These are phyloP conservation scores for Cladosporium sp. DNA, from an alignment of 2,329 filamentous ascomycete genomes.

Conservation along the genomic window DNA sequence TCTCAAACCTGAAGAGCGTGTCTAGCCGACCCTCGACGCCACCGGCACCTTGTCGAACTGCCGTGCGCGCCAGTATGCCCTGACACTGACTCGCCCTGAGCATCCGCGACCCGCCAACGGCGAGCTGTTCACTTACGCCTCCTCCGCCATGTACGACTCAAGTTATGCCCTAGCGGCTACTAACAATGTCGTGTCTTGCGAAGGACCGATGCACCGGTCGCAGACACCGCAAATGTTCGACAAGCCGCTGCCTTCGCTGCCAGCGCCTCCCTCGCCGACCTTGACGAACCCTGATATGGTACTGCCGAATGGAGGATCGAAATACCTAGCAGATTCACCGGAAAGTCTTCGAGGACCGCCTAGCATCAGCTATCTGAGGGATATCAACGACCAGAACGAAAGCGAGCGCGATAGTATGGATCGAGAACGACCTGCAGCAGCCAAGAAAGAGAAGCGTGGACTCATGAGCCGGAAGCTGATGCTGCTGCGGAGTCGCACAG, in stretches of 20 bases:
- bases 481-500: constrained; percentile 26
- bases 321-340: constrained; percentile 17
- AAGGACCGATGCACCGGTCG: not conserved
- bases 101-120: not conserved
- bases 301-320: constrained; percentile 57
- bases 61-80: not conserved
- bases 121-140: not conserved
- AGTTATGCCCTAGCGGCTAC: not conserved
- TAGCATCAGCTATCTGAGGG: constrained; percentile 27
- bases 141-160: constrained; percentile 2
- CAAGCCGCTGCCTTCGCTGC: constrained; percentile 17
- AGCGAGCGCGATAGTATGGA: constrained; percentile 8
- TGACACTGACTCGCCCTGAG: not conserved
- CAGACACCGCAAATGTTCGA: not conserved
- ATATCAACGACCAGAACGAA: constrained; percentile 12
- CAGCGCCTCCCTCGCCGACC: constrained; percentile 70
- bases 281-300: constrained; percentile 95
- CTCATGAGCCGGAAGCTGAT: constrained; percentile 31
- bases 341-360: constrained; percentile 22
- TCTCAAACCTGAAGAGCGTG: not conserved
- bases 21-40: not conserved
- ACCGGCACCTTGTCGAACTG: not conserved
- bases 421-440: not conserved
- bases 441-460: constrained; percentile 26
- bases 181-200: not conserved